These are phyloP conservation scores for Starmerella roubikii DNA, from an alignment of 805 yeast species.

Conservation along the genomic window DNA sequence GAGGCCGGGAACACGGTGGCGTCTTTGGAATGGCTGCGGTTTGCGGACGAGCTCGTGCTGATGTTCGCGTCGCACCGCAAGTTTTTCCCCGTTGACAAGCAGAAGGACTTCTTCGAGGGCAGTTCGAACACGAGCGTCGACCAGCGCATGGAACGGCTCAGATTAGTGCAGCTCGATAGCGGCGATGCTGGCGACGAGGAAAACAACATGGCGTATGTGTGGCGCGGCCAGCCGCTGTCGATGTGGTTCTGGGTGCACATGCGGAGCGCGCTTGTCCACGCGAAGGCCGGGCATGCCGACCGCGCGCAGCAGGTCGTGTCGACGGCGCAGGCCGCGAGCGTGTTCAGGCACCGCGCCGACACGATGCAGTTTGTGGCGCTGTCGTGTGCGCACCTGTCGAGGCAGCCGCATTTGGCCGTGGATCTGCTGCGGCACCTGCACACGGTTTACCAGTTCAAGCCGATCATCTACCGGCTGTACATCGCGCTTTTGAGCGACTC, in stretches of 20 bases:
- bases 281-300: slow-evolving; percentile 41
- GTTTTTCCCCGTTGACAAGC: slow-evolving; percentile 67
- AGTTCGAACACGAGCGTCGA: slow-evolving; percentile 41
- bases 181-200: slow-evolving; percentile 24
- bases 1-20: slow-evolving; percentile 45
- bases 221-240: slow-evolving; percentile 63
- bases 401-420: slow-evolving; percentile 42
- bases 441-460: slow-evolving; percentile 61
- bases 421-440: slow-evolving; percentile 49
- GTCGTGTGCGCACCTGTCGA: slow-evolving; percentile 37
- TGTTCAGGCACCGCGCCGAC: slow-evolving; percentile 51
- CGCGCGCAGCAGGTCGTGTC: slow-evolving; percentile 59
- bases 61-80: slow-evolving; percentile 63
- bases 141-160: slow-evolving; percentile 31
- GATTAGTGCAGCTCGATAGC: slow-evolving; percentile 20
- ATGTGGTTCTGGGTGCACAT: slow-evolving; percentile 78
- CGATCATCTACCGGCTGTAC: slow-evolving; percentile 52
- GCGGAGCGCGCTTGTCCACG: slow-evolving; percentile 58
- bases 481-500: slow-evolving; percentile 41
- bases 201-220: slow-evolving; percentile 27
- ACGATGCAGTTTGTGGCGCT: slow-evolving; percentile 52
- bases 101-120: slow-evolving; percentile 28
- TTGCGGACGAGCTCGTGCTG: slow-evolving; percentile 71
- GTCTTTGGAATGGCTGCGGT: slow-evolving; percentile 64
- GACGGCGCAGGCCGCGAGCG: slow-evolving; percentile 63